Conservation (phyloP, 306 rosid genomes). For the Arachis stenosperma region DNA sequence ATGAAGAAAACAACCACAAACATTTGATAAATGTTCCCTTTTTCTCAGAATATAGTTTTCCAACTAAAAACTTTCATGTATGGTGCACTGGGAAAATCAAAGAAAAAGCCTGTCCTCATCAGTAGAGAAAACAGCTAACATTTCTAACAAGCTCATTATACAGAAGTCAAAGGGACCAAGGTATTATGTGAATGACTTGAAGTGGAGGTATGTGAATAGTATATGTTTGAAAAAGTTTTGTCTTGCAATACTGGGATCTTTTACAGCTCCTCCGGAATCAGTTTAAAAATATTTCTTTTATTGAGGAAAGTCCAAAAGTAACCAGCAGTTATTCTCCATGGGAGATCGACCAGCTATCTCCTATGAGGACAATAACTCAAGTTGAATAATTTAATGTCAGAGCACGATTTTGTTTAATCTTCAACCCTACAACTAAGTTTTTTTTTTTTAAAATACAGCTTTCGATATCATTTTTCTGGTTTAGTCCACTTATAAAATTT, state of each 20-base stretch:
- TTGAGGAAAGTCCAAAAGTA: neutral
- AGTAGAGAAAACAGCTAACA: slow-evolving; percentile 1
- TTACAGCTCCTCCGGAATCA: neutral
- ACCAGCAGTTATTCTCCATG: neutral
- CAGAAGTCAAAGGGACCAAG: neutral
- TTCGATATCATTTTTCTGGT: neutral
- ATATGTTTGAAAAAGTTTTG: neutral
- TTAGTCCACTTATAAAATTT: neutral
- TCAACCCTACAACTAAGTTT: neutral
- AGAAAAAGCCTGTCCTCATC: neutral
- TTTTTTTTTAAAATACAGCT: neutral
- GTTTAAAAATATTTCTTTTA: neutral
- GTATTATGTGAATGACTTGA: neutral
- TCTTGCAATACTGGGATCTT: neutral
- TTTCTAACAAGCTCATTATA: slow-evolving; percentile 9
- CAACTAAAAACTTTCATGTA: neutral
- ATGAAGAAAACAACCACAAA: neutral
- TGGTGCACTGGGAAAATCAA: neutral
- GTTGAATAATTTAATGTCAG: neutral
- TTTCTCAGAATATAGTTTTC: neutral
- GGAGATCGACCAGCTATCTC: neutral
- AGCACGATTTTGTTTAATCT: neutral
- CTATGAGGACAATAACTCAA: neutral
- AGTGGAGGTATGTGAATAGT: neutral
- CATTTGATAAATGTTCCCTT: slow-evolving; percentile 4